Conservation (phyloP, 1,139 yeast genomes). For the Pichia sp. region DNA sequence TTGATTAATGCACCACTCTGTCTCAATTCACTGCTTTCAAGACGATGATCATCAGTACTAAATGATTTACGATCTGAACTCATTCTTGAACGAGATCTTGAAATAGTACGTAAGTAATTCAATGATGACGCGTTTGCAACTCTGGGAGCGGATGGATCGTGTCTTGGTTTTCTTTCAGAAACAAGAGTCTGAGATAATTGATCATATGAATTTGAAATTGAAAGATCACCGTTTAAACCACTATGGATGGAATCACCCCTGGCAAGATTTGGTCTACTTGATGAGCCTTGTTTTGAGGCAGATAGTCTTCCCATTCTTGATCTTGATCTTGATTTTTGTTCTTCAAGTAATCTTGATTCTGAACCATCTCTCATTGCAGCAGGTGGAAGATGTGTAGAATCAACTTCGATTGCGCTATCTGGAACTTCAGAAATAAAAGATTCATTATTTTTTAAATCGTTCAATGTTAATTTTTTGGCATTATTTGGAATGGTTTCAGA, state of each 20-base stretch:
- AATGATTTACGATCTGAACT: slow-evolving; percentile 26
- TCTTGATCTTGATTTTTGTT: slow-evolving; percentile 18
- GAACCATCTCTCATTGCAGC: slow-evolving; percentile 36
- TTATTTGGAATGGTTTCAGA: slow-evolving; percentile 22
- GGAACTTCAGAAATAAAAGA: slow-evolving; percentile 24
- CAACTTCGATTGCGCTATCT: slow-evolving; percentile 29
- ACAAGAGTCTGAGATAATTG: slow-evolving; percentile 5
- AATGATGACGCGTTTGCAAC: slow-evolving; percentile 25
- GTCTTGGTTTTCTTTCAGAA: slow-evolving; percentile 30
- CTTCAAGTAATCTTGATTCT: slow-evolving; percentile 40
- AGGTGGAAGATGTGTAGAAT: slow-evolving; percentile 32
- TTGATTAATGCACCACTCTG: slow-evolving; percentile 34
- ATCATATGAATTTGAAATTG: slow-evolving; percentile 11
- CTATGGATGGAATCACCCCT: slow-evolving; percentile 61
- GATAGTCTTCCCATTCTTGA: slow-evolving; percentile 11
- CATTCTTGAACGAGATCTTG: slow-evolving; percentile 53
- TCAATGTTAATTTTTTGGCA: slow-evolving; percentile 3
- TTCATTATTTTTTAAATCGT: slow-evolving; percentile 6
- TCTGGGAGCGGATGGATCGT: slow-evolving; percentile 23
- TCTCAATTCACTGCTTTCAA: slow-evolving; percentile 26
- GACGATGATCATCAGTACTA: slow-evolving; percentile 16
- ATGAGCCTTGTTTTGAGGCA: slow-evolving; percentile 30
- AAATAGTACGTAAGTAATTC: slow-evolving; percentile 51
- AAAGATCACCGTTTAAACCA: slow-evolving; percentile 27
- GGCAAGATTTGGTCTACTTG: slow-evolving; percentile 50